A percentile compares a stretch with the other conserved stretches of the same genome.
Evolutionary conservation across 768 basidiomycete genomes (phyloP).

Genomic region (Naganishia vaughanmartiniae): DNA sequence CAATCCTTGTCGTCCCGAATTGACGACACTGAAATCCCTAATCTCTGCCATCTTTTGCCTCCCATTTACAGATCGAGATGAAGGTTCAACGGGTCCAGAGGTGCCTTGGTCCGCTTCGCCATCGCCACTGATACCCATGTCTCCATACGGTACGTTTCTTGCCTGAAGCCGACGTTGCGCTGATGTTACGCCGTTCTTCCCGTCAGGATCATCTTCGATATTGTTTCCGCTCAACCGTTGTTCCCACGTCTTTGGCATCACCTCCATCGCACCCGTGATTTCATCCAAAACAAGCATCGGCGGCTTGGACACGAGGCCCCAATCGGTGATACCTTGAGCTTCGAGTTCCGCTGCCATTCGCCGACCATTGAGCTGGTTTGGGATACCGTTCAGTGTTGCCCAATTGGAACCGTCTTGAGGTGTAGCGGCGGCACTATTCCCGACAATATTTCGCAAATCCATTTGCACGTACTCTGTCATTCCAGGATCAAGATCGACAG

Average conservation of each 20-base stretch:
- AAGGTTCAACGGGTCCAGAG: not conserved
- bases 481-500: conserved; percentile 25
- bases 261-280: conserved; percentile 16
- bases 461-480: conserved; percentile 16
- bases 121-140: not conserved
- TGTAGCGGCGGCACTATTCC: not conserved
- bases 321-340: not conserved
- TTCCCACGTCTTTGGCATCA: conserved; percentile 25
- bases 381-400: conserved; percentile 8
- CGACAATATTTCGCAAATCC: not conserved
- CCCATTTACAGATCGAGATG: not conserved
- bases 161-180: not conserved
- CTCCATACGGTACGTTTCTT: conserved; percentile 16
- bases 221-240: conserved; percentile 16
- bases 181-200: not conserved
- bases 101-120: not conserved
- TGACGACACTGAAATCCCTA: conserved; percentile 49
- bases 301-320: not conserved
- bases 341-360: not conserved
- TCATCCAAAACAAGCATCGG: conserved; percentile 16
- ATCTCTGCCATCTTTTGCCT: conserved; percentile 18
- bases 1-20: conserved; percentile 41
- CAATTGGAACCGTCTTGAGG: not conserved
- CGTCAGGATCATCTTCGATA: conserved; percentile 1
- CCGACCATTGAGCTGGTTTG: conserved; percentile 1